phyloP scores from a whole-genome alignment of 306 rosid genomes.

The Prunus campanulata region DNA sequence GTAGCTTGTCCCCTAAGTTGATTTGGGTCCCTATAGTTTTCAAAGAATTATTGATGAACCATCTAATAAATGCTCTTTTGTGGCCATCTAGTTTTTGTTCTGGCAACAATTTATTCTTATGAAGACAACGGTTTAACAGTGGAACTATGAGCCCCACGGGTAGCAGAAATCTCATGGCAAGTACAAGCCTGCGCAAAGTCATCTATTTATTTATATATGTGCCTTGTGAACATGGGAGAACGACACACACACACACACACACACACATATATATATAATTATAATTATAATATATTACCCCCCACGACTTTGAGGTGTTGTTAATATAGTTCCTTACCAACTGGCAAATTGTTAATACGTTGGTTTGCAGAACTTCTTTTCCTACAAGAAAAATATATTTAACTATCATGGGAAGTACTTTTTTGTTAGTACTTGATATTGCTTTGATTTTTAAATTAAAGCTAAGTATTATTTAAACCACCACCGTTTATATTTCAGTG shows the following conservation, averaged over 20 bases:
- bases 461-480: neutral
- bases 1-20: neutral
- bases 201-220: too few species aligned
- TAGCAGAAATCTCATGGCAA: too few species aligned
- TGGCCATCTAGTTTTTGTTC: too few species aligned
- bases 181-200: too few species aligned
- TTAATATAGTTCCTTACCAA: neutral
- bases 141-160: too few species aligned
- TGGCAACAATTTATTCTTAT: too few species aligned
- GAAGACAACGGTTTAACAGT: too few species aligned
- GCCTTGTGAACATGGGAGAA: too few species aligned
- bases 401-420: neutral
- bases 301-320: neutral
- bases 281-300: neutral
- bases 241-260: too few species aligned
- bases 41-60: too few species aligned
- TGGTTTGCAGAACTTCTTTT: neutral
- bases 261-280: too few species aligned
- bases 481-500: neutral
- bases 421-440: neutral
- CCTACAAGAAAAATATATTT: neutral
- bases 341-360: neutral
- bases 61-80: too few species aligned
- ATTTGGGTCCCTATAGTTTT: neutral
- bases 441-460: neutral